phyloP scores from a whole-genome alignment of 2,329 filamentous ascomycete species.

The Fusarium sp. region DNA sequence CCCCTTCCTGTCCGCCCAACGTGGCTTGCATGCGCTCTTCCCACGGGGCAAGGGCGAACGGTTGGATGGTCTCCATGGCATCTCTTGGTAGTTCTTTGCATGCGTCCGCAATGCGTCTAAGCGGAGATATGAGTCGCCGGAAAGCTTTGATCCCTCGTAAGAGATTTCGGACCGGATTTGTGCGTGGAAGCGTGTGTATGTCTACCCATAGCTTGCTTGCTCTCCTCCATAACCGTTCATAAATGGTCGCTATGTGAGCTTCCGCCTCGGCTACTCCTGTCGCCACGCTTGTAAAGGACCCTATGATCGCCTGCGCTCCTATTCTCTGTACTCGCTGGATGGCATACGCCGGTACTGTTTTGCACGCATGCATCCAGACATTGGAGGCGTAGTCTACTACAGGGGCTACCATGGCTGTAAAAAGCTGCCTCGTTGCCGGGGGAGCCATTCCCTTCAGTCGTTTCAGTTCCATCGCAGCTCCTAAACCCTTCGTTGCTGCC shows the following conservation, averaged over 20 bases:
- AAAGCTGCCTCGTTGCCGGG: not conserved
- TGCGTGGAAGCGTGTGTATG: not conserved
- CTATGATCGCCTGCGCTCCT: constrained; percentile 14
- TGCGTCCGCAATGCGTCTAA: not conserved
- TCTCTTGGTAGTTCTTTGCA: too few relatives aligned
- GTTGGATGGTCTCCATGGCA: too few relatives aligned
- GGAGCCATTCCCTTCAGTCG: not conserved
- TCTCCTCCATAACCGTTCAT: not conserved
- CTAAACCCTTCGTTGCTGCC: not conserved
- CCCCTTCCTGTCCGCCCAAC: too few relatives aligned
- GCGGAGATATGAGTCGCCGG: not conserved
- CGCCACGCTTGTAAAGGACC: constrained; percentile 21
- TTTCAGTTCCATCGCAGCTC: not conserved
- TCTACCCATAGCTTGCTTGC: not conserved
- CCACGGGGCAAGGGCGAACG: too few relatives aligned
- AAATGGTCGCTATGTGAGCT: constrained; percentile 7
- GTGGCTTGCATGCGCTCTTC: too few relatives aligned
- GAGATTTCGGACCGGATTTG: not conserved
- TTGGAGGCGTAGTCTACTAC: too few relatives aligned
- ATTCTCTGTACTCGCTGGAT: too few relatives aligned
- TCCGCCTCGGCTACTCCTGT: constrained; percentile 23
- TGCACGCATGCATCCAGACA: too few relatives aligned
- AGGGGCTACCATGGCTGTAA: too few relatives aligned
- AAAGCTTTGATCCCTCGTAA: not conserved
- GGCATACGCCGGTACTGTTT: too few relatives aligned